Conservation (phyloP, 139 green algal genomes). For the Limnomonas spitsbergensis region DNA sequence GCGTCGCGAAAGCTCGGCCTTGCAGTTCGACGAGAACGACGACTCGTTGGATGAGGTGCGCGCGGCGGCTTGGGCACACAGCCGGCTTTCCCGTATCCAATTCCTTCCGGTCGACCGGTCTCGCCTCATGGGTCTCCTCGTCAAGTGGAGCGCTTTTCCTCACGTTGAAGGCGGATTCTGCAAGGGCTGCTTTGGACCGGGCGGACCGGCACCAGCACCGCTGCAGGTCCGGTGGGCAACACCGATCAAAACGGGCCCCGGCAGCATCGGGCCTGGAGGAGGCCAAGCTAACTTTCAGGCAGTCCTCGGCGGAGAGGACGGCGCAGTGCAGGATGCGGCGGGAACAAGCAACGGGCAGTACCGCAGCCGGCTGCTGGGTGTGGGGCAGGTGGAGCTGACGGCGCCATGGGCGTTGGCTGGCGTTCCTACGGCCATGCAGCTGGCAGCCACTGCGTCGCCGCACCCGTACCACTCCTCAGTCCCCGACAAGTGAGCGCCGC, state of each 20-base stretch:
- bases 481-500: neutral
- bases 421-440: neutral
- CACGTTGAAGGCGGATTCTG: slow-evolving; percentile 27
- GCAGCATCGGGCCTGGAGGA: no score
- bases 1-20: slow-evolving; percentile 14
- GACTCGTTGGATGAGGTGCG: slow-evolving; percentile 26
- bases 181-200: neutral
- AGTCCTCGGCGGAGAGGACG: no score
- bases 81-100: slow-evolving; percentile 28
- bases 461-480: neutral
- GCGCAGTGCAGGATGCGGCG: no score
- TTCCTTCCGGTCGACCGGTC: slow-evolving; percentile 43
- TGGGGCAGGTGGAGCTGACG: neutral
- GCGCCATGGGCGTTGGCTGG: neutral
- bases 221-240: neutral
- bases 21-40: slow-evolving; percentile 33
- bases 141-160: slow-evolving; percentile 40
- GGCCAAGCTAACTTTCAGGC: no score
- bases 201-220: neutral
- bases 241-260: no score
- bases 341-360: no score
- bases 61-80: slow-evolving; percentile 28
- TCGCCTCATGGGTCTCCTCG: slow-evolving; percentile 34
- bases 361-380: neutral
- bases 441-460: no score